Conservation (phyloP, 106 monocot species). For the Apostasia ramifera region DNA sequence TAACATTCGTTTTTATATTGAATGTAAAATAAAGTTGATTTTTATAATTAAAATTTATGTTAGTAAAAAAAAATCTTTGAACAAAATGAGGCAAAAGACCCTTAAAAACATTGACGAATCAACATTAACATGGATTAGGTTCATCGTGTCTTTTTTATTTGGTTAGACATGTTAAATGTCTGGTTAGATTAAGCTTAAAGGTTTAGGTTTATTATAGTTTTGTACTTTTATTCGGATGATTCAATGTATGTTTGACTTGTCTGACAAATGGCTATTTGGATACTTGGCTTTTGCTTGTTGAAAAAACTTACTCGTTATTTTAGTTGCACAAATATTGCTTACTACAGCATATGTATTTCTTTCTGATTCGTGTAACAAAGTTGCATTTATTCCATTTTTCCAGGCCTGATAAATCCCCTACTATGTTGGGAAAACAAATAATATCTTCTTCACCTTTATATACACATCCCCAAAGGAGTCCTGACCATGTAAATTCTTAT, state of each 20-base stretch:
- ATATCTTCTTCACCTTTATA: conserved; percentile 11
- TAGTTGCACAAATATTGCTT: neutral
- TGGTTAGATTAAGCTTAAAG: no score
- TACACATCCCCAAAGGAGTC: conserved; percentile 14
- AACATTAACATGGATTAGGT: no score
- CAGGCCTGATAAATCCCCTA: conserved; percentile 24
- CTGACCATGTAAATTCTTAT: neutral
- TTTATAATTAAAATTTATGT: no score
- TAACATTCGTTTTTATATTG: no score
- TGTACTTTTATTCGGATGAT: neutral
- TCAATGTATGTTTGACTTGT: neutral
- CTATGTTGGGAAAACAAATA: conserved; percentile 9
- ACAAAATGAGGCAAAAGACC: no score
- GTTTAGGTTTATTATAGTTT: no score
- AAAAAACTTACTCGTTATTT: no score
- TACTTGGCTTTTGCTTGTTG: neutral
- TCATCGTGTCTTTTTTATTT: no score
- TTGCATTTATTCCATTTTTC: neutral
- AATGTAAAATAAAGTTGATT: no score
- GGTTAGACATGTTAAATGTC: no score
- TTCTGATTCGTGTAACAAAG: neutral
- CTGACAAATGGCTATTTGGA: neutral
- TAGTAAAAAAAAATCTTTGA: no score
- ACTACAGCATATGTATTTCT: neutral
- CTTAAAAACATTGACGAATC: no score